Percentiles rank a stretch among this genome's conserved stretches.
phyloP scores from a whole-genome alignment of 2,329 filamentous ascomycete genomes.

The Dactylellina leptospora region DNA sequence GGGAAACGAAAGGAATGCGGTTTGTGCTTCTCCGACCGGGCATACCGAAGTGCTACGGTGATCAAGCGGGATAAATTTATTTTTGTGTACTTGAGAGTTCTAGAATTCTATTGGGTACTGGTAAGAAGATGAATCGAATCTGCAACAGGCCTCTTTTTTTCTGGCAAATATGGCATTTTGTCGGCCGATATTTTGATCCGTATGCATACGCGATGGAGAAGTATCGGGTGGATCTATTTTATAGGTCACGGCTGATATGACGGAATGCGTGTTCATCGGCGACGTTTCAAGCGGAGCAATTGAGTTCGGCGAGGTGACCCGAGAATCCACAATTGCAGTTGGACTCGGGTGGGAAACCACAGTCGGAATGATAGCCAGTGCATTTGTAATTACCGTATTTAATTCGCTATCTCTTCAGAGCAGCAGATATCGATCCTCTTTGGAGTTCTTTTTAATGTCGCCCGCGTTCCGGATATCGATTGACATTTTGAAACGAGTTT shows the following conservation, averaged over 20 bases:
- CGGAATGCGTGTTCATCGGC: neutral
- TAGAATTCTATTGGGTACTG: no score
- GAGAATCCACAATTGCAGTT: neutral
- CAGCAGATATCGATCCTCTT: no score
- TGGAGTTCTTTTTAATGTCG: no score
- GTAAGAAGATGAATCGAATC: no score
- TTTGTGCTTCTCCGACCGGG: neutral
- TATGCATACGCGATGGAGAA: no score
- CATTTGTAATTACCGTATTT: constrained; percentile 3
- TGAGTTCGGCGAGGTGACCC: neutral
- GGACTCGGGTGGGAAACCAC: neutral
- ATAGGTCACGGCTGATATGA: no score
- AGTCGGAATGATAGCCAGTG: neutral
- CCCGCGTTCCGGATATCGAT: no score
- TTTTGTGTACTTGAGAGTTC: neutral
- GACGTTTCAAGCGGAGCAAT: neutral
- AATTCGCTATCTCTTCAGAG: constrained; percentile 3
- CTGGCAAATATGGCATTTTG: neutral
- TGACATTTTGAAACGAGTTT: no score
- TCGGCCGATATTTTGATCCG: neutral
- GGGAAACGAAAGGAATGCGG: neutral
- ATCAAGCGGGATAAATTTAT: neutral
- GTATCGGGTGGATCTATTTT: no score
- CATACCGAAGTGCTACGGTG: neutral
- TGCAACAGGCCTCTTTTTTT: no score